A percentile compares a stretch with the other conserved stretches of the same genome.
Evolutionary conservation across 2,329 filamentous ascomycete genomes (phyloP).

Genomic region (Endocalyx cinctus): DNA sequence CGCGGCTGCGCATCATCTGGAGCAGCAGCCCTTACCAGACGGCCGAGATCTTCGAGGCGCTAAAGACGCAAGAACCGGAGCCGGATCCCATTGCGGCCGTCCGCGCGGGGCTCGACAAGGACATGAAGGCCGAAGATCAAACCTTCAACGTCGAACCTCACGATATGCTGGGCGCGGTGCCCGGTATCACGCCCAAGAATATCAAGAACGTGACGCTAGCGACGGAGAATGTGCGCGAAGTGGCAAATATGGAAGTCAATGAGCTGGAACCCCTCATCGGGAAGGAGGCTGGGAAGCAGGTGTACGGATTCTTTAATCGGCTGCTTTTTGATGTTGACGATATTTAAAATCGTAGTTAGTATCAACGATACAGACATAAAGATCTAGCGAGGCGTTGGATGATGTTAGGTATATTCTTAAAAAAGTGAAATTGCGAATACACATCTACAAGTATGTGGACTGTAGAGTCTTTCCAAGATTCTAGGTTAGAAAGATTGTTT

Average conservation of each 20-base stretch:
- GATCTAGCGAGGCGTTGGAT: too few species aligned
- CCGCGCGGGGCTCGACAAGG: conserved; percentile 68
- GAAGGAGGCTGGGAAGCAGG: conserved; percentile 68
- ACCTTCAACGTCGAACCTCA: conserved; percentile 80
- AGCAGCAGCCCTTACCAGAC: conserved; percentile 90
- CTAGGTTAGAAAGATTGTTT: too few species aligned
- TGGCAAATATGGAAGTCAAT: conserved; percentile 78
- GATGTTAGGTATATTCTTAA: too few species aligned
- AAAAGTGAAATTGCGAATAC: too few species aligned
- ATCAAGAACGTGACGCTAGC: conserved; percentile 67
- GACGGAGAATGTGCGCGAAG: conserved; percentile 70
- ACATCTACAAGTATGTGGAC: too few species aligned
- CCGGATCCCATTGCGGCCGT: conserved; percentile 88
- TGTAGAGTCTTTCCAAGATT: too few species aligned
- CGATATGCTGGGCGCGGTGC: conserved; percentile 83
- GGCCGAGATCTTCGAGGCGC: conserved; percentile 89
- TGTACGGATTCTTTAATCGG: conserved; percentile 74
- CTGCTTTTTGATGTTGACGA: conserved; percentile 52
- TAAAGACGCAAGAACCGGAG: conserved; percentile 86
- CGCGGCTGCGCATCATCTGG: conserved; percentile 87
- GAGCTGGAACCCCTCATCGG: conserved; percentile 74
- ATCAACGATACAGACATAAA: too few species aligned
- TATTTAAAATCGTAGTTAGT: too few species aligned
- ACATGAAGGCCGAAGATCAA: conserved; percentile 59
- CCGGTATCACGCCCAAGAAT: conserved; percentile 78